phyloP scores from a whole-genome alignment of 2,329 filamentous ascomycete genomes.

The Calonectria henricotiae region DNA sequence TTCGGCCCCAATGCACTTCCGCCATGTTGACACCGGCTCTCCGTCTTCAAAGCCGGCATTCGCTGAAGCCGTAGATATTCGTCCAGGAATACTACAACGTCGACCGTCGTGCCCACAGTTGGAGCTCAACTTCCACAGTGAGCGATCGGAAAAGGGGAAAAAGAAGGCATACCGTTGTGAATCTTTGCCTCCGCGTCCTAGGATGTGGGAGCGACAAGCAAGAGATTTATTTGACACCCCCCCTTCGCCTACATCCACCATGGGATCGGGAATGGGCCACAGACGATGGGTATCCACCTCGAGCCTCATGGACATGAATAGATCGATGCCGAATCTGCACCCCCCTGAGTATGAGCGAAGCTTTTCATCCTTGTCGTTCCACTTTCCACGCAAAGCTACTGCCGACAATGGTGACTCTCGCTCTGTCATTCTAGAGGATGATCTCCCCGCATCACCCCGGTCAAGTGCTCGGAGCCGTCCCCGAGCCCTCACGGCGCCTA shows the following conservation, averaged over 20 bases:
- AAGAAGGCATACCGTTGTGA: not conserved
- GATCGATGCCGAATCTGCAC: not conserved
- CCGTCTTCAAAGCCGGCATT: not conserved
- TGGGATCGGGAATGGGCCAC: not conserved
- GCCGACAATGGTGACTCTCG: not conserved
- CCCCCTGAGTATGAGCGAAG: conserved; percentile 4
- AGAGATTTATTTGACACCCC: not conserved
- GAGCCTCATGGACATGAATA: not conserved
- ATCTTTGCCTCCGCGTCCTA: not conserved
- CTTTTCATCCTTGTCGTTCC: conserved; percentile 12
- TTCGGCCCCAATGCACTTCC: not conserved
- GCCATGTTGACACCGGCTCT: not conserved
- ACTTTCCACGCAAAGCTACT: conserved; percentile 1
- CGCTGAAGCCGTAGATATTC: not conserved
- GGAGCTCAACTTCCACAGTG: not conserved
- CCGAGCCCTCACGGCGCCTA: not conserved
- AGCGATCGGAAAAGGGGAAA: not conserved
- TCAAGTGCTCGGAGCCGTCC: not conserved
- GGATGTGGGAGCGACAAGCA: not conserved
- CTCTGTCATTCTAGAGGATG: not conserved
- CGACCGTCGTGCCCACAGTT: conserved; percentile 1
- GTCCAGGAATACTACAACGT: not conserved
- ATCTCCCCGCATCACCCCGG: not conserved
- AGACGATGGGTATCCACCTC: conserved; percentile 16
- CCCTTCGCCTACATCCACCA: not conserved